These are phyloP conservation scores for Aspergillus tamarii DNA, from an alignment of 2,329 filamentous ascomycete species.

Conservation along the genomic window DNA sequence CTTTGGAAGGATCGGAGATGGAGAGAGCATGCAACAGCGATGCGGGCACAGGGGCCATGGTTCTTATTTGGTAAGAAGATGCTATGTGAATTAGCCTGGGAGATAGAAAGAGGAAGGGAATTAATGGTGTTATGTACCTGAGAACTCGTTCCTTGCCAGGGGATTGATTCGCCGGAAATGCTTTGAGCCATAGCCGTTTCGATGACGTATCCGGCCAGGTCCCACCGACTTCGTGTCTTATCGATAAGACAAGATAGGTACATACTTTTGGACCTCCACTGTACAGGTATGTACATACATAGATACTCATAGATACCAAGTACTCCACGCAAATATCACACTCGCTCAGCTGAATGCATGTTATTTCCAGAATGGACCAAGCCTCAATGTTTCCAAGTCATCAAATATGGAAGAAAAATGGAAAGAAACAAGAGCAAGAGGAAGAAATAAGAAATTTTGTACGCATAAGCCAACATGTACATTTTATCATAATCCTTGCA, in stretches of 20 bases:
- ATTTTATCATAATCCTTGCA: not conserved
- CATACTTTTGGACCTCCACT: too few species aligned
- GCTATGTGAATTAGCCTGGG: not conserved
- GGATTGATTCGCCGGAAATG: slow-evolving; percentile 2
- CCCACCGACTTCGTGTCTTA: slow-evolving; percentile 17
- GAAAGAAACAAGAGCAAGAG: not conserved
- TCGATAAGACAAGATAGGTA: slow-evolving; percentile 18
- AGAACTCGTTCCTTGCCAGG: not conserved
- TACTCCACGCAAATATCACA: not conserved
- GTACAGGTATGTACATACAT: not conserved
- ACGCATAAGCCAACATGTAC: not conserved
- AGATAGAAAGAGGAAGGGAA: not conserved
- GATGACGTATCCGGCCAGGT: slow-evolving; percentile 3
- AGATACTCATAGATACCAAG: too few species aligned
- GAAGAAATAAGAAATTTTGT: not conserved
- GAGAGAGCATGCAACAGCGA: slow-evolving; percentile 44
- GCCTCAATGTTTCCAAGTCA: not conserved
- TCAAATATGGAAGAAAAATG: not conserved
- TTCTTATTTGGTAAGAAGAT: not conserved
- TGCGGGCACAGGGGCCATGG: slow-evolving; percentile 35
- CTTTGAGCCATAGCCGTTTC: not conserved
- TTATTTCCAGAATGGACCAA: not conserved
- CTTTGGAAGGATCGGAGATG: slow-evolving; percentile 38
- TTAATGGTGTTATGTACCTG: slow-evolving; percentile 6
- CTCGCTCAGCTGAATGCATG: not conserved